Percentiles rank a stretch among this genome's conserved stretches.
These are phyloP conservation scores for Phytophthora vignae DNA, from an alignment of 352 stramenopile genomes.

Conservation along the genomic window DNA sequence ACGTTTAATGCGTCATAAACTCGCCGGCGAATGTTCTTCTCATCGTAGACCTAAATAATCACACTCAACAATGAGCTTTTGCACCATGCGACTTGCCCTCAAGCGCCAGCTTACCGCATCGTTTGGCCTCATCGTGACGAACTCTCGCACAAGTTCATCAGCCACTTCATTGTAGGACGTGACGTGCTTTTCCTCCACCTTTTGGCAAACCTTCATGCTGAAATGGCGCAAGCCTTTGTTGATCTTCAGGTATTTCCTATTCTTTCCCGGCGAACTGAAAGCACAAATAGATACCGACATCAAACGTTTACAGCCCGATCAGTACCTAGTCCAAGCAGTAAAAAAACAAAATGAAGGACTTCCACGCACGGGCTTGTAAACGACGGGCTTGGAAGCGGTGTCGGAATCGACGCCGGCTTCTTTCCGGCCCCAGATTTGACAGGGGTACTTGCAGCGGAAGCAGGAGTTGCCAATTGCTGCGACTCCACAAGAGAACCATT, in stretches of 20 bases:
- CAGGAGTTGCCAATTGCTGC: conserved; percentile 37
- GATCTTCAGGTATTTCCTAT: conserved; percentile 85
- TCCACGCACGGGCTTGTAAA: conserved; percentile 71
- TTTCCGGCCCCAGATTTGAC: conserved; percentile 19
- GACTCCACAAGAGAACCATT: conserved; percentile 73
- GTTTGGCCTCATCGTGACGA: conserved; percentile 85
- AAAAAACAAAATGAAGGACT: not conserved
- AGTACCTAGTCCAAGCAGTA: not conserved
- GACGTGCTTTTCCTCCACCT: conserved; percentile 96
- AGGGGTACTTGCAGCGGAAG: conserved; percentile 14
- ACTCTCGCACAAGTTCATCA: conserved; percentile 93
- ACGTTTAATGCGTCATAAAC: conserved; percentile 98
- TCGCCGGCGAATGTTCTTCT: conserved; percentile 96
- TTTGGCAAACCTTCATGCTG: conserved; percentile 96
- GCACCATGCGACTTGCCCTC: not conserved
- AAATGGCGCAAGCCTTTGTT: conserved; percentile 95
- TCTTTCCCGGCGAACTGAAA: conserved; percentile 70
- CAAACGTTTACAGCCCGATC: conserved; percentile 13
- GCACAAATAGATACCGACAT: not conserved
- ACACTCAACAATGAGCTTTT: conserved; percentile 1
- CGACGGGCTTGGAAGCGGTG: conserved; percentile 44
- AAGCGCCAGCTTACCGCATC: conserved; percentile 53
- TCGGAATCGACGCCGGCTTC: conserved; percentile 15
- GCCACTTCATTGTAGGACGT: conserved; percentile 97
- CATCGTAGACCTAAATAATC: conserved; percentile 83